Percentiles rank a stretch among this genome's conserved stretches.
phyloP scores from a whole-genome alignment of 176 grass and related monocot genomes.

The Lolium perenne region DNA sequence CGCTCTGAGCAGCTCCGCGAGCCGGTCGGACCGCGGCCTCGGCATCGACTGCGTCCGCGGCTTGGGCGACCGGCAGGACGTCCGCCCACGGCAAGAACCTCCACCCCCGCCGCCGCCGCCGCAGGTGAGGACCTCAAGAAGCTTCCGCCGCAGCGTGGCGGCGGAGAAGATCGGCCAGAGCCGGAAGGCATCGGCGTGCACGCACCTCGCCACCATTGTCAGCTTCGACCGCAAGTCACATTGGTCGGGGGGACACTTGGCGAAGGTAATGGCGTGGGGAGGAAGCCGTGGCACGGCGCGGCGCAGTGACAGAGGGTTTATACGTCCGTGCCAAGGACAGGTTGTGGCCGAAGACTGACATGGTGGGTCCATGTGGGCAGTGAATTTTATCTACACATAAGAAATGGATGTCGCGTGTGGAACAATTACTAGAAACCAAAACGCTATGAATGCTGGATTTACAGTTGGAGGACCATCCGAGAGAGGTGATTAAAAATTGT shows the following conservation, averaged over 20 bases:
- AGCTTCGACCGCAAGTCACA: constrained; percentile 51
- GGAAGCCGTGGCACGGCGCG: constrained; percentile 50
- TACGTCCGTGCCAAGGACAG: background rate
- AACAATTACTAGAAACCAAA: background rate
- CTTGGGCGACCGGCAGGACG: constrained; percentile 31
- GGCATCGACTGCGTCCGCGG: constrained; percentile 41
- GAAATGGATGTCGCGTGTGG: no score
- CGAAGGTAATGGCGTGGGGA: constrained; percentile 37
- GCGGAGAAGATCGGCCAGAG: constrained; percentile 73
- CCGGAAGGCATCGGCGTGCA: constrained; percentile 47
- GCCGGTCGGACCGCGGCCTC: constrained; percentile 54
- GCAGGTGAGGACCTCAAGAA: constrained; percentile 63
- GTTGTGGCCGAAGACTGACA: background rate
- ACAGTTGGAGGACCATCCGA: constrained; percentile 22
- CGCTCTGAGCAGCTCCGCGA: constrained; percentile 64
- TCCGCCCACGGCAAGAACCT: constrained; percentile 13
- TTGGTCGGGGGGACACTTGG: constrained; percentile 45
- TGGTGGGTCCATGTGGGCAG: constrained; percentile 25
- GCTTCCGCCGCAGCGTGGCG: constrained; percentile 59
- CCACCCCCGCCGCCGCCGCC: constrained; percentile 29
- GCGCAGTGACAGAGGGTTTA: constrained; percentile 46
- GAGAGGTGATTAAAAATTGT: constrained; percentile 2
- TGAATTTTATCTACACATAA: background rate
- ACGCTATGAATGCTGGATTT: constrained; percentile 38
- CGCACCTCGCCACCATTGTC: constrained; percentile 54